Base-by-base conservation (phyloP, 2,329 filamentous ascomycete genomes). In the Aspergillus tamarii region DNA sequence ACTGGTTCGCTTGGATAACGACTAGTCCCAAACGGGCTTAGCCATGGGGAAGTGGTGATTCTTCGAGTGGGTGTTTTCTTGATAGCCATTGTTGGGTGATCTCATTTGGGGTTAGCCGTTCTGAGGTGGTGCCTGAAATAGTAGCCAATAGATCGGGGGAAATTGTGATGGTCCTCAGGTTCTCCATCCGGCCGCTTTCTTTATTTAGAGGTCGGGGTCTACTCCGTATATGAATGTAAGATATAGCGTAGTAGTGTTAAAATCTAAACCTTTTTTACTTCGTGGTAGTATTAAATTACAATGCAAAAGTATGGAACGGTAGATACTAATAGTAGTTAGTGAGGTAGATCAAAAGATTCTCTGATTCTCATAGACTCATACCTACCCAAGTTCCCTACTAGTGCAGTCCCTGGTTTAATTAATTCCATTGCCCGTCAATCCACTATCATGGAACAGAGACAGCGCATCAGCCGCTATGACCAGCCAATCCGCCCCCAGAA, bases 391-490 rank as follows among this genome's bases (percentile, higher is more conserved):
- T 34, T 9, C n/a, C 12, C 19, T 54, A 54, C 19, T 54, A 54
- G 52, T 23, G 21, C 52, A 34, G 52, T 54, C 52, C 52, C 52
- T 36, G n/a, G 46, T 53, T 30, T 36, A 39, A 60, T 41, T 52
- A 50, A 53, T 43, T 19, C 23, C 52, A 21, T 28, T 48, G 10
- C 30, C 28, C 16, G 4, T 23, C 10, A 54, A 54, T 54, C 52
- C 52, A 36, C 52, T 54, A 36, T 54, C 50, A 54, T 36, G 30
- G 52, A 55, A 55, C 36, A 45, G 45, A 45, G 41, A 62, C 57
- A 43, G 57, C 59, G 60, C 64, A 71, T 63, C 64, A 66, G 66
- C 66, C 64, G 66, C 65, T 59, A 32, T 26, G 56, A 50, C 59
- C 58, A 61, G 55, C 67, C 65, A 66, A 66, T 67, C 57, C 54